Base-by-base conservation (phyloP, 768 basidiomycete species). In the Rhodosporidiobolus sp. region DNA sequence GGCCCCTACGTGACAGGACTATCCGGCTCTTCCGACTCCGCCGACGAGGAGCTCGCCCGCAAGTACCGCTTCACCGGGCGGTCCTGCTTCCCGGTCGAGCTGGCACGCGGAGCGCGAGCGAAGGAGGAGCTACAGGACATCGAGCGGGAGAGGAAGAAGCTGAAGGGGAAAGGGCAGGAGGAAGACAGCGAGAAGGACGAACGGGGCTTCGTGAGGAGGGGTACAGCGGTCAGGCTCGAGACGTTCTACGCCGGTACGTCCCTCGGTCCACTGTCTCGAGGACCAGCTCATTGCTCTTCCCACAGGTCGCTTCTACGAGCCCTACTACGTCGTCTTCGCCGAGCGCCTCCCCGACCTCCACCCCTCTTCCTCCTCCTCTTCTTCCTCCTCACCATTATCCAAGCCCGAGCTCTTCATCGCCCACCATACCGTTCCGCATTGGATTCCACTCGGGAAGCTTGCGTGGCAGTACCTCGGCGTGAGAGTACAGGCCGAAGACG, bases 281-380 rank as follows among this genome's bases (percentile, higher is more conserved):
- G 12, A 12, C 24, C 16, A 6, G 22, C 53, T 62, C 17, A 52
- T 22, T 26, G 11, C 14, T 19, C 4, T 24, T 19, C 22, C 12
- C 28, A 7, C 61, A 69, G 67, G 67, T 12, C 60, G 67, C 35
- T 69, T 32, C 53, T 69, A 35, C 46, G 67, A 69, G 55, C 67
- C 61, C 11, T 62, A 63, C 34, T 69, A 56, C 54, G 34, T 69
- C 46, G 67, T 69, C 35, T 69, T 69, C 48, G 54, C 52, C 12
- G 53, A 10, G 6, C 16, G 34, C 24, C 49, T 57, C n/a, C 28
- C 45, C 26, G 34, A 63, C 52, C 54, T 43, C 28, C 32, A 69
- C 30, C 1, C 8, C 11, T 24, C 22, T 8, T 3, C n/a, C 26
- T 11, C 1, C 34, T 30, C 10, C 35, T 32, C 52, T 14, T n/a